Conservation (phyloP, 139 green algal genomes). For the Chlorella sp. region DNA sequence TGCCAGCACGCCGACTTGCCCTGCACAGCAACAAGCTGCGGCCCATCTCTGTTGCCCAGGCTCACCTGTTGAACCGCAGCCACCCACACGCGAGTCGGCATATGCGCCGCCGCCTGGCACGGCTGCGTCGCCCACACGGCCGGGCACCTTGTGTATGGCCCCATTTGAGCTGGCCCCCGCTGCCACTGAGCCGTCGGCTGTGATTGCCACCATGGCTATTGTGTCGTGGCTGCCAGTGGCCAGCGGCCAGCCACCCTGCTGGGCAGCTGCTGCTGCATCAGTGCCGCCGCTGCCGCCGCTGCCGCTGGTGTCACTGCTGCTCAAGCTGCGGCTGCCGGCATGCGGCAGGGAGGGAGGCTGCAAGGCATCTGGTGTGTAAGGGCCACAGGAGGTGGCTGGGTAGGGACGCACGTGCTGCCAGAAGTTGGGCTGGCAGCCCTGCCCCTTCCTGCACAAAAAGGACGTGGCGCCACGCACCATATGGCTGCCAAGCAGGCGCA, state of each 20-base stretch:
- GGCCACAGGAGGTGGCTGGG: conserved; percentile 58
- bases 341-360: background rate
- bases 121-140: conserved; percentile 70
- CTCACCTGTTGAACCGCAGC: conserved; percentile 73
- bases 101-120: conserved; percentile 77
- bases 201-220: conserved; percentile 65
- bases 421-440: conserved; percentile 82
- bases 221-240: conserved; percentile 69
- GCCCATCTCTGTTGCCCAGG: too few relatives aligned
- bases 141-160: conserved; percentile 66
- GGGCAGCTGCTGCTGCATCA: background rate
- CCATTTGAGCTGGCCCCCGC: conserved; percentile 70
- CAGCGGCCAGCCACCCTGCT: background rate
- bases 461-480: too few relatives aligned
- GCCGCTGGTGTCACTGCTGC: conserved; percentile 2
- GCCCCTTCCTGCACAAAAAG: background rate
- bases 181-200: background rate
- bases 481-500: too few relatives aligned
- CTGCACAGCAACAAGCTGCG: too few relatives aligned
- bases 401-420: conserved; percentile 63
- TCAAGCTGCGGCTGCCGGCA: background rate
- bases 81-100: conserved; percentile 71
- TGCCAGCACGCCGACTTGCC: too few relatives aligned
- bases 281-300: background rate
- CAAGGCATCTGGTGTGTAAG: conserved; percentile 52